Evolutionary conservation across 495 filamentous ascomycete species (phyloP).

Genomic region (Neurospora intermedia): DNA sequence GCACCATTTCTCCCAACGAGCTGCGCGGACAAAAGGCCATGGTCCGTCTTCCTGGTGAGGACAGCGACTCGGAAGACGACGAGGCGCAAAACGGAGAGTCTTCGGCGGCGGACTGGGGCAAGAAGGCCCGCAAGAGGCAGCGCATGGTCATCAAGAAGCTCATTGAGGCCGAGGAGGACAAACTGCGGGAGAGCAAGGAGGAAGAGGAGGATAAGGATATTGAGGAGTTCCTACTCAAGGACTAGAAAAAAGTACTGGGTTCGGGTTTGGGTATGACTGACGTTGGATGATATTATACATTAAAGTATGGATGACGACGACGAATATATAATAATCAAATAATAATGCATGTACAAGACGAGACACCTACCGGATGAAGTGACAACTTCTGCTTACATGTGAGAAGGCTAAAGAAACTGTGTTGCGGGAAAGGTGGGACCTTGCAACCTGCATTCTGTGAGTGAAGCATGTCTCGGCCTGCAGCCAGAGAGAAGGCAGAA

Average conservation of each 20-base stretch:
- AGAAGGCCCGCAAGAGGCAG: slow-evolving; percentile 53
- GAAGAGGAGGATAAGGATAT: slow-evolving; percentile 60
- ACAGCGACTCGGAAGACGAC: slow-evolving; percentile 41
- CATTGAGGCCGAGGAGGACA: slow-evolving; percentile 39
- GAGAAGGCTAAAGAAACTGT: background rate
- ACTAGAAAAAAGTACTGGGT: slow-evolving; percentile 1
- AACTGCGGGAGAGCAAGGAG: slow-evolving; percentile 31
- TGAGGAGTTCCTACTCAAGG: slow-evolving; percentile 55
- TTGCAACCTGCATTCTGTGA: background rate
- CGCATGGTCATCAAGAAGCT: slow-evolving; percentile 48
- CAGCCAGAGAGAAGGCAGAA: background rate
- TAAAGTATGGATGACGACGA: background rate
- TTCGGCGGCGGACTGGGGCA: slow-evolving; percentile 39
- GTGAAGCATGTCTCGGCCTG: background rate
- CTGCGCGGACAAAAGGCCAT: slow-evolving; percentile 32
- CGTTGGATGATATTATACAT: background rate
- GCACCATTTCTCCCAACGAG: slow-evolving; percentile 38
- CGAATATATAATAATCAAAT: background rate
- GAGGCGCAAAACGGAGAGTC: slow-evolving; percentile 22
- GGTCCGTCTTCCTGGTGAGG: slow-evolving; percentile 43
- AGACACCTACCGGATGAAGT: background rate
- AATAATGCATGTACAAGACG: background rate
- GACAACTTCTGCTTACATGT: background rate
- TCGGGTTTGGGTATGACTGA: background rate
- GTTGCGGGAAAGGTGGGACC: background rate